These are phyloP conservation scores for Magnusiomyces suaveolens DNA, from an alignment of 1,139 yeast genomes.

Conservation along the genomic window DNA sequence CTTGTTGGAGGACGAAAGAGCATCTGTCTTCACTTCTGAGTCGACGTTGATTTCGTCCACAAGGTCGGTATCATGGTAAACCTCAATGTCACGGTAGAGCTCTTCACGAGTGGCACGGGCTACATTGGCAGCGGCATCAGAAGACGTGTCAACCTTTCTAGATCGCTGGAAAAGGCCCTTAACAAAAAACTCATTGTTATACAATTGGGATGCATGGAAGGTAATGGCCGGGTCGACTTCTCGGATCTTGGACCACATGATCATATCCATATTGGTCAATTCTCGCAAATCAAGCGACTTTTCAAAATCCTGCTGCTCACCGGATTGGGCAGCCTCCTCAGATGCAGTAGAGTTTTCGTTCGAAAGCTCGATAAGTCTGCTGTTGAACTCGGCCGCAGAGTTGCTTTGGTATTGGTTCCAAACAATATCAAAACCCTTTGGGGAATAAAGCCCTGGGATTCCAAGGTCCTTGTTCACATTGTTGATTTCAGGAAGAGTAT, in stretches of 20 bases:
- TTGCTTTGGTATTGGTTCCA: conserved; percentile 77
- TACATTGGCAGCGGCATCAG: conserved; percentile 11
- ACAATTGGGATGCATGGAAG: conserved; percentile 81
- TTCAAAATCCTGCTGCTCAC: not conserved
- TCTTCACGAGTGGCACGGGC: not conserved
- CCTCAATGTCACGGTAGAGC: conserved; percentile 3
- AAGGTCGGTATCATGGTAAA: conserved; percentile 6
- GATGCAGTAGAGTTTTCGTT: not conserved
- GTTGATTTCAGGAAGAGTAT: conserved; percentile 28
- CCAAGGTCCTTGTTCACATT: conserved; percentile 37
- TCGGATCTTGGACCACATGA: not conserved
- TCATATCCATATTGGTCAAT: not conserved
- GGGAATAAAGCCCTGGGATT: conserved; percentile 60
- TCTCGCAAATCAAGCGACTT: not conserved
- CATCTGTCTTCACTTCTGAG: conserved; percentile 20
- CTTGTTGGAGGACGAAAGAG: conserved; percentile 9
- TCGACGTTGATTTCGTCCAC: conserved; percentile 4
- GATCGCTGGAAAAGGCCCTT: conserved; percentile 27
- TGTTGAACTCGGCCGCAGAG: conserved; percentile 56
- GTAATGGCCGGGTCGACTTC: conserved; percentile 31
- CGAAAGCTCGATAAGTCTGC: conserved; percentile 19
- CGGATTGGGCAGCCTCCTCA: conserved; percentile 4
- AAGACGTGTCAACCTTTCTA: conserved; percentile 11
- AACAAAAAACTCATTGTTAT: conserved; percentile 84
- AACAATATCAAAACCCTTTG: conserved; percentile 59